Evolutionary conservation across 2,329 filamentous ascomycete genomes (phyloP), one percentile per base, ranked within the genome.

Genomic region (Aspergillus texensis): DNA sequence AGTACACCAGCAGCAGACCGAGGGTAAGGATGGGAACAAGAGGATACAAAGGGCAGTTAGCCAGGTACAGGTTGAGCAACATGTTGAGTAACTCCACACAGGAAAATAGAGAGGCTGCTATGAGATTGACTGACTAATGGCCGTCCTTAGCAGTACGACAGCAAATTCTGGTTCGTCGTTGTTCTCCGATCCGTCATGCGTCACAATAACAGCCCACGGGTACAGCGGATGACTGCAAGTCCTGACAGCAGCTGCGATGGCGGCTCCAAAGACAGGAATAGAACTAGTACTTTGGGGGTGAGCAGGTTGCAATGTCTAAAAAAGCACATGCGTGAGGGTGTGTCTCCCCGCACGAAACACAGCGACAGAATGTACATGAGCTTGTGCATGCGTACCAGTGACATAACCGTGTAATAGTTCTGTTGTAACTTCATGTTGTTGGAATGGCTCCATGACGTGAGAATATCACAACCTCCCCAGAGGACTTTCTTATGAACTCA

Each of bases 111-210:
- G 6, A 39, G 39, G 2, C 19, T n/a, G 19, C 8, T 9, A 41
- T 4, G 16, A 41, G 3, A 2, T 9, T 19, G 0, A 0, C 39
- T 6, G 16, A 41, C 8, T 8, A 9, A 6, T 19, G 6, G 16
- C 8, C 36, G 16, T 9, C 12, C 3, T n/a, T n/a, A 19, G 6
- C 6, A 41, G 2, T 6, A 41, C 12, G 2, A 41, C 3, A 8
- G 14, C 4, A 6, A 36, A 36, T 6, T 16, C 5, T 36, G 4
- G 32, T 34, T 34, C 1, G 32, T 0, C 12, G 1, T 34, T 34
- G 3, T 12, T 3, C 9, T 11, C 0, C 3, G 2, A 11, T 5
- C 32, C 4, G 11, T 5, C 32, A 5, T 1, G 10, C 32, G 3
- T 12, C 32, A 34, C 10, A 34, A 34, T 4, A 34, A 5, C 10